phyloP scores from a whole-genome alignment of 169 alveolate genomes.

The Plasmodium sp. region DNA sequence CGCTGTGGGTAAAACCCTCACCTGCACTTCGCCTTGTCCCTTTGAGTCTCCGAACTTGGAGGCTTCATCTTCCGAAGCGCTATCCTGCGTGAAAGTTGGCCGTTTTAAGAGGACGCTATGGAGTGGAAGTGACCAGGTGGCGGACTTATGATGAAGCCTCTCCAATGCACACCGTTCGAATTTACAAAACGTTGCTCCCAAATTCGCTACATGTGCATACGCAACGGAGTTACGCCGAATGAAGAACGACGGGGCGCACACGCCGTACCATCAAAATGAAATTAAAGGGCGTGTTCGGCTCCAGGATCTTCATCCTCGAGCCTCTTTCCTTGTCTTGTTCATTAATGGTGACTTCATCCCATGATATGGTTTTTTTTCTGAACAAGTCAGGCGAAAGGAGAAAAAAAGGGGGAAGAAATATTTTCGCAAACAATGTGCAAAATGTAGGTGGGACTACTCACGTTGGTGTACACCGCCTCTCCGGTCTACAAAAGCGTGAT shows the following conservation, averaged over 20 bases:
- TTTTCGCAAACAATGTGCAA: neutral
- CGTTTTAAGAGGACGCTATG: neutral
- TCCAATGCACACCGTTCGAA: too few species aligned
- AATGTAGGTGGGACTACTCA: neutral
- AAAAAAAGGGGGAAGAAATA: neutral
- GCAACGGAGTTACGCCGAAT: neutral
- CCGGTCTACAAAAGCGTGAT: neutral
- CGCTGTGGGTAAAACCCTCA: neutral
- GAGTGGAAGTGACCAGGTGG: neutral
- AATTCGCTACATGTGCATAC: neutral
- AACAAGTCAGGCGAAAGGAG: neutral
- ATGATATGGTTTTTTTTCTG: constrained; percentile 81
- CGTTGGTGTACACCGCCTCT: neutral
- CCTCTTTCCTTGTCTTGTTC: constrained; percentile 91
- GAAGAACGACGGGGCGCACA: neutral
- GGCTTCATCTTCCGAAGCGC: constrained; percentile 76
- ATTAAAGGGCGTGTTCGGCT: constrained; percentile 88
- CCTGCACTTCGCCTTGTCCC: constrained; percentile 53
- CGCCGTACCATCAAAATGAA: constrained; percentile 77
- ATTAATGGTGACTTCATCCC: constrained; percentile 88
- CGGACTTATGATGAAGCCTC: neutral
- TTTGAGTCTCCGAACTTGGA: constrained; percentile 68
- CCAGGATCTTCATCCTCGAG: constrained; percentile 86
- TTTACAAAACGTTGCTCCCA: neutral
- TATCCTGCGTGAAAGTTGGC: constrained; percentile 33